Evolutionary conservation across 108 stramenopile genomes (phyloP), one percentile per base, ranked within the genome.

Genomic region (Nitzschia sp.): DNA sequence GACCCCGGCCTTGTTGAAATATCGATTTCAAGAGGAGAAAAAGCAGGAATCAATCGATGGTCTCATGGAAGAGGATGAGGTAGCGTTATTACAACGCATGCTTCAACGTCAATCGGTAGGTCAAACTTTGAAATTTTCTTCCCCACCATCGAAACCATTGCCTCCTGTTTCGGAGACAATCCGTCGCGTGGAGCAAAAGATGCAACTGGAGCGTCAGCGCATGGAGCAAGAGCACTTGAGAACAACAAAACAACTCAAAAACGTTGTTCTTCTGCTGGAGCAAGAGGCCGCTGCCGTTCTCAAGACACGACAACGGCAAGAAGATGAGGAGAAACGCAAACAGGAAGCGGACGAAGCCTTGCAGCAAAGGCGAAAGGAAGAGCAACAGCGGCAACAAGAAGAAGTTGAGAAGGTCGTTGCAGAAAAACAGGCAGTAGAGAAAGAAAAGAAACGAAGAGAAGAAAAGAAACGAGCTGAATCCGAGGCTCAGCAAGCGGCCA

Each of bases 401-500:
- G 58, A 62, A 70, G 29, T 71, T 55, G 48, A 66, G 32, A 42
- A 51, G 28, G 33, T 19, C 55, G 3, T 33, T 35, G 30, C 48
- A 30, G 57, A 66, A n/a, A 34, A 61, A 38, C 2, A 66, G 36
- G 23, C 45, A 15, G 9, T 13, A 15, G 59, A 60, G 15, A n/a
- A 49, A 69, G 72, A 67, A 26, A 36, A 66, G 13, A 47, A 24
- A 28, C 38, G 29, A 26, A 13, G 29, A 51, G 53, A 77, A 46
- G 46, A 59, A 34, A 51, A 65, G 31, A 64, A 58, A 55, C 49
- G 69, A 54, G 18, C 35, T n/a, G 42, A 80, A 15, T 32, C 45
- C 3, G 45, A 64, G 26, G n/a, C n/a, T n/a, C n/a, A n/a, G n/a
- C n/a, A n/a, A n/a, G 89, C 85, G 33, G 82, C 86, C 36, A 72